Base-by-base conservation (phyloP, 257 asterid species). In the Salvia rosmarinus region DNA sequence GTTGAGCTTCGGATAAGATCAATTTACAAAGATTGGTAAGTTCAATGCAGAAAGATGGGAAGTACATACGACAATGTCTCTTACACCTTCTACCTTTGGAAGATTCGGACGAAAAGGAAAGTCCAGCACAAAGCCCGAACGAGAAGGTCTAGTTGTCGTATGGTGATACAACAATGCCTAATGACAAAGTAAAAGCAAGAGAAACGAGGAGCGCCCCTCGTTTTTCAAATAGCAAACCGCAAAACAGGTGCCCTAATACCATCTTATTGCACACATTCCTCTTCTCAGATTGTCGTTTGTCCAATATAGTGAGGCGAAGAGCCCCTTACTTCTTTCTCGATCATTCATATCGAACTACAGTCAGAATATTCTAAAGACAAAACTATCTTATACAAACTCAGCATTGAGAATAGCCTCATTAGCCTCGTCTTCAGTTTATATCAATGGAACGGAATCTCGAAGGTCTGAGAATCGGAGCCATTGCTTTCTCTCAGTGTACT, bases 401-500 rank as follows among this genome's bases (percentile, higher is more conserved):
- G 39, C 6, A n/a, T n/a, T n/a, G n/a, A n/a, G n/a, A n/a, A 20
- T 17, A 71, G 51, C 46, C 57, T 14, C 81, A n/a, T 2, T 14
- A 55, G 30, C 46, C 44, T 35, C 14, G 0, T 7, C 47, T 17
- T 44, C 44, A 32, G 39, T 74, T 51, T 51, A 67, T 39, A 66
- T 73, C 55, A 73, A 46, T 61, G 49, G 81, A 55, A 54, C 71
- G 9, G 73, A 64, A 70, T 73, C 85, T 32, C 74, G 77, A 70
- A 77, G 61, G 65, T 75, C 69, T 1, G 84, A 78, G 65, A 80
- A 86, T 68, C 61, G 72, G 64, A 87, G 44, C 89, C 89, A 87
- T 9, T 62, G 62, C 61, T 70, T 85, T 54, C 80, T 81, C 81
- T 89, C 86, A 25, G 73, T 64, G 25, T 77, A 77, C 54, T 64